These are phyloP conservation scores for Naganishia friedmannii DNA, from an alignment of 768 basidiomycete species.

Conservation along the genomic window DNA sequence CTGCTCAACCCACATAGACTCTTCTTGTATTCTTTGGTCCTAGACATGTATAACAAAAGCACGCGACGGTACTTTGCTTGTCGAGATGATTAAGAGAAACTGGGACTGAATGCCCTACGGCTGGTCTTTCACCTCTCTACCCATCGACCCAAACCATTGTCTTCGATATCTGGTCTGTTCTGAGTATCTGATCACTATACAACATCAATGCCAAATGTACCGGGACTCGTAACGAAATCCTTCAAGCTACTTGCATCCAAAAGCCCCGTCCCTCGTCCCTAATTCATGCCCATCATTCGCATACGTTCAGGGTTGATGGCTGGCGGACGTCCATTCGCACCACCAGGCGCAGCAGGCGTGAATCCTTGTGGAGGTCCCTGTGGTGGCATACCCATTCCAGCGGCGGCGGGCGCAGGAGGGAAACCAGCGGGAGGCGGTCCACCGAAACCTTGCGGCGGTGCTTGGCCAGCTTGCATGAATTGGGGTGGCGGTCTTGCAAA, in stretches of 20 bases:
- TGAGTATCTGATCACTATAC: background rate
- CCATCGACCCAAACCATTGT: background rate
- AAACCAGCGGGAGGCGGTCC: slow-evolving; percentile 14
- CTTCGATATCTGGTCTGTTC: background rate
- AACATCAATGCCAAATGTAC: background rate
- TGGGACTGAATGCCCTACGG: no score
- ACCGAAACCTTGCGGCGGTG: slow-evolving; percentile 14
- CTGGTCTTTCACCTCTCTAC: background rate
- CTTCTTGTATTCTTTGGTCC: background rate
- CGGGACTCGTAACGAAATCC: no score
- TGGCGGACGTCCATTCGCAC: slow-evolving; percentile 31
- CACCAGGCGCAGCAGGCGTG: slow-evolving; percentile 30
- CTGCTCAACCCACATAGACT: background rate
- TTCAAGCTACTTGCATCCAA: background rate
- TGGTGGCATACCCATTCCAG: slow-evolving; percentile 20
- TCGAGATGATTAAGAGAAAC: background rate
- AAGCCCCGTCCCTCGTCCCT: background rate
- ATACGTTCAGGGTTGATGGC: slow-evolving; percentile 49
- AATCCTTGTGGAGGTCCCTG: slow-evolving; percentile 23
- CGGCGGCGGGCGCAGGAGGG: slow-evolving; percentile 2
- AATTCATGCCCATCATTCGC: slow-evolving; percentile 47
- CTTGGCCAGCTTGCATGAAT: slow-evolving; percentile 11
- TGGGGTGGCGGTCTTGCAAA: slow-evolving; percentile 13
- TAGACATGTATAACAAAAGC: slow-evolving; percentile 4
- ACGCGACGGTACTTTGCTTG: background rate